These are phyloP conservation scores for Bifiguratus adelaidae DNA, from an alignment of 192 early-diverging fungal species.

Conservation along the genomic window DNA sequence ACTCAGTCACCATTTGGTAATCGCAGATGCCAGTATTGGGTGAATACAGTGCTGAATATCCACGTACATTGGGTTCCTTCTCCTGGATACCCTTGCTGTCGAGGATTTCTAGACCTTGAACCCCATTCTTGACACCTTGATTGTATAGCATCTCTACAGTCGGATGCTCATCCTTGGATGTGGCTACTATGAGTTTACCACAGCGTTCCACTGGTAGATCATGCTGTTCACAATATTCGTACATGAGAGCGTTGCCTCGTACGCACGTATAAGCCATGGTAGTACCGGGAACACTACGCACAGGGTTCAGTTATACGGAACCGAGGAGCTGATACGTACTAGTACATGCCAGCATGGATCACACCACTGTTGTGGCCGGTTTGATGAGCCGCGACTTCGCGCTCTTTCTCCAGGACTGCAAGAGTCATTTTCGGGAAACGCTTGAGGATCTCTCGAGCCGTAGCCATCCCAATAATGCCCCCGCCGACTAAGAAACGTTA, in stretches of 20 bases:
- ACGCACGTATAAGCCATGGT: slow-evolving; percentile 26
- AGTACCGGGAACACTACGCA: slow-evolving; percentile 18
- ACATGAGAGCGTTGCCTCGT: slow-evolving; percentile 34
- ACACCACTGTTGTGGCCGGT: slow-evolving; percentile 22
- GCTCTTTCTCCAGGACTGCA: slow-evolving; percentile 16
- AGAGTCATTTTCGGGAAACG: slow-evolving; percentile 13
- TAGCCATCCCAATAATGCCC: slow-evolving; percentile 22
- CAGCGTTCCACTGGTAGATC: slow-evolving; percentile 24
- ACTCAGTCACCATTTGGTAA: slow-evolving; percentile 14
- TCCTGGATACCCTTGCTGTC: slow-evolving; percentile 11
- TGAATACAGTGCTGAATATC: slow-evolving; percentile 18
- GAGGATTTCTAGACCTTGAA: slow-evolving; percentile 14
- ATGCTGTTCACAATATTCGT: slow-evolving; percentile 26
- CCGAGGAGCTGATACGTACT: neutral
- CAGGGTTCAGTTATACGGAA: neutral
- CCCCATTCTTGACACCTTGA: slow-evolving; percentile 14
- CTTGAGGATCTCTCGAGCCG: slow-evolving; percentile 15
- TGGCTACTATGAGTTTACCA: slow-evolving; percentile 41
- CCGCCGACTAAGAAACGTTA: slow-evolving; percentile 13
- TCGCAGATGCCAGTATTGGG: slow-evolving; percentile 22
- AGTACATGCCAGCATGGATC: neutral
- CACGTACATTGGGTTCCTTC: slow-evolving; percentile 18
- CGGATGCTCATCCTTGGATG: slow-evolving; percentile 14
- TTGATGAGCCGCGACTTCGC: slow-evolving; percentile 18
- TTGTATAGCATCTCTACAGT: slow-evolving; percentile 17